phyloP scores from a whole-genome alignment of 352 stramenopile species.

The Pythium scleroteichum region DNA sequence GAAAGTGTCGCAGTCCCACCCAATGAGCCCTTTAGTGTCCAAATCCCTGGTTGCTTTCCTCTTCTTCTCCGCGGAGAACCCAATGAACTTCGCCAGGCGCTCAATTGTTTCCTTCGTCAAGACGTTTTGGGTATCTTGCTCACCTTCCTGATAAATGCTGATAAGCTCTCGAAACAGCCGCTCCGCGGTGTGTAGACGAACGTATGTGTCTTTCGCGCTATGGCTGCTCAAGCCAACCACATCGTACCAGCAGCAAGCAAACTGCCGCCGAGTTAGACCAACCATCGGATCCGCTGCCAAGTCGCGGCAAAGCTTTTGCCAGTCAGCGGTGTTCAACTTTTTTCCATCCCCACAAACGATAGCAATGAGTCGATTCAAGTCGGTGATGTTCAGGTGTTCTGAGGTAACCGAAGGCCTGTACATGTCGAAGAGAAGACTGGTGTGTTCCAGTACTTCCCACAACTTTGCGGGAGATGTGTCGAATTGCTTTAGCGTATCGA shows the following conservation, averaged over 20 bases:
- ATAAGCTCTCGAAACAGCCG: slow-evolving; percentile 47
- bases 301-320: slow-evolving; percentile 39
- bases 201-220: slow-evolving; percentile 48
- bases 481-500: slow-evolving; percentile 49
- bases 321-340: slow-evolving; percentile 31
- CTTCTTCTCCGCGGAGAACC: slow-evolving; percentile 29
- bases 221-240: slow-evolving; percentile 40
- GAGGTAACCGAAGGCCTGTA: slow-evolving; percentile 27
- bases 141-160: slow-evolving; percentile 43
- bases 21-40: slow-evolving; percentile 13
- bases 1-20: slow-evolving; percentile 43
- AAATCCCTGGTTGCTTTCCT: slow-evolving; percentile 32
- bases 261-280: slow-evolving; percentile 49
- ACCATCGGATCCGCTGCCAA: slow-evolving; percentile 37
- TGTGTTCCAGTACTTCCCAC: slow-evolving; percentile 62
- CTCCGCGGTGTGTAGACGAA: slow-evolving; percentile 46
- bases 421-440: slow-evolving; percentile 51
- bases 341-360: slow-evolving; percentile 39
- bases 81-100: slow-evolving; percentile 35
- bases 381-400: slow-evolving; percentile 29
- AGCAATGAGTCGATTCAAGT: slow-evolving; percentile 42
- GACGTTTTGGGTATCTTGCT: slow-evolving; percentile 23
- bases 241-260: slow-evolving; percentile 56
- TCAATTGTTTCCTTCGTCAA: slow-evolving; percentile 42
- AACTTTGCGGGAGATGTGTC: slow-evolving; percentile 43